phyloP scores from a whole-genome alignment of 805 yeast genomes.

The Metschnikowia lachancei region DNA sequence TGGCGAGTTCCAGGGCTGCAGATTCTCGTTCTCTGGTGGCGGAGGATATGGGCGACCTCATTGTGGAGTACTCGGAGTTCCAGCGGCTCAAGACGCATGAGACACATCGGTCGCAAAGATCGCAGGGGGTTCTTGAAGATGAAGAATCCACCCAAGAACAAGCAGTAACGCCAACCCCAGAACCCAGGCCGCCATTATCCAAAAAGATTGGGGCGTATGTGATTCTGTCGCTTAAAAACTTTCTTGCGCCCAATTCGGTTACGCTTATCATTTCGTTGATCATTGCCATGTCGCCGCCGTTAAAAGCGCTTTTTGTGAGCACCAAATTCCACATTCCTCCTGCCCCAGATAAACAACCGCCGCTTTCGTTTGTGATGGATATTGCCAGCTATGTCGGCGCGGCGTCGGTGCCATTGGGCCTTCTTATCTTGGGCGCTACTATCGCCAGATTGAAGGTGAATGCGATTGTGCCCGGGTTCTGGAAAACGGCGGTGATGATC shows the following conservation, averaged over 20 bases:
- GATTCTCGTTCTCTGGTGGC: constrained; percentile 27
- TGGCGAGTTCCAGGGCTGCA: constrained; percentile 21
- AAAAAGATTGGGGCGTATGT: constrained; percentile 1
- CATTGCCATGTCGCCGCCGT: constrained; percentile 82
- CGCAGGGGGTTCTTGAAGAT: background rate
- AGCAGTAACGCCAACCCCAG: too few relatives aligned
- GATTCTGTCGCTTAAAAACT: constrained; percentile 41
- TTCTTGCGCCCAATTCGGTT: constrained; percentile 68
- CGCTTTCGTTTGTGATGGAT: constrained; percentile 82
- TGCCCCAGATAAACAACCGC: constrained; percentile 87
- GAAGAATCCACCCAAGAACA: background rate
- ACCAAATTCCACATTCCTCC: constrained; percentile 52
- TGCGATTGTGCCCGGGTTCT: constrained; percentile 64
- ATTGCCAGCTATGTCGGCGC: constrained; percentile 74
- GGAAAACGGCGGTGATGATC: constrained; percentile 61
- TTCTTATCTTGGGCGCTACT: constrained; percentile 81
- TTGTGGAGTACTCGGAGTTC: constrained; percentile 47
- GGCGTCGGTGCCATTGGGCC: constrained; percentile 86
- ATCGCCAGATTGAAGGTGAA: constrained; percentile 68
- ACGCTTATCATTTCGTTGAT: constrained; percentile 63
- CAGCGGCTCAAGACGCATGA: constrained; percentile 31
- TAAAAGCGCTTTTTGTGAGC: constrained; percentile 48
- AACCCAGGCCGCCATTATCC: background rate
- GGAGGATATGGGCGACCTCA: constrained; percentile 39
- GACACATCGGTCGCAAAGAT: constrained; percentile 1